Conservation (phyloP, 345 rosid genomes). For the Rhodomyrtus tomentosa region DNA sequence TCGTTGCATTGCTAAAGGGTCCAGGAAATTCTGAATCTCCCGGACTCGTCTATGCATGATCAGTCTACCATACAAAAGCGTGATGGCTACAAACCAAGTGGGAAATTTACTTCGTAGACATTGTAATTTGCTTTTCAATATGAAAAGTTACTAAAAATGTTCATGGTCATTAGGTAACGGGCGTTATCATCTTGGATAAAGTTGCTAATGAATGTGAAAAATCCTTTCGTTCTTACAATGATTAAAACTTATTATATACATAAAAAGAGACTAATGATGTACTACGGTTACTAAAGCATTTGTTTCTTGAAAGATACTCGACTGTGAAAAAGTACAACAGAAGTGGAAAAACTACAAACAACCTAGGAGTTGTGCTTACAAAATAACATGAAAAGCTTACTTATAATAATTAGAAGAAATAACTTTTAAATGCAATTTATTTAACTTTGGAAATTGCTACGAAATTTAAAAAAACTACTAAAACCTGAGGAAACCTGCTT, state of each 20-base stretch:
- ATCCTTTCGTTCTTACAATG: not conserved
- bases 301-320: not conserved
- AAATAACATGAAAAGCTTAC: not conserved
- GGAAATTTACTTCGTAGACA: not conserved
- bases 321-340: not conserved
- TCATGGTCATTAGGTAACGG: not conserved
- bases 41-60: not conserved
- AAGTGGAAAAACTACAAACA: not conserved
- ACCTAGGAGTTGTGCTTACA: not conserved
- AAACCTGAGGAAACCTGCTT: not conserved
- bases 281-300: not conserved
- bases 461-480: not conserved
- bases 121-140: not conserved
- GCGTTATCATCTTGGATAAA: not conserved
- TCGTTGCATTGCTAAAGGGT: not conserved
- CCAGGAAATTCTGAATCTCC: not conserved
- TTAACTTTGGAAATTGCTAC: not conserved
- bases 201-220: not conserved
- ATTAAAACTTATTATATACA: not conserved
- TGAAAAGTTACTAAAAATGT: not conserved
- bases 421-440: not conserved
- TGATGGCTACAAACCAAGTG: not conserved
- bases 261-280: not conserved
- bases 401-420: not conserved
- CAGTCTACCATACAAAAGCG: not conserved